phyloP scores from a whole-genome alignment of 1,284 basidiomycete species.

The Puccinia horiana region DNA sequence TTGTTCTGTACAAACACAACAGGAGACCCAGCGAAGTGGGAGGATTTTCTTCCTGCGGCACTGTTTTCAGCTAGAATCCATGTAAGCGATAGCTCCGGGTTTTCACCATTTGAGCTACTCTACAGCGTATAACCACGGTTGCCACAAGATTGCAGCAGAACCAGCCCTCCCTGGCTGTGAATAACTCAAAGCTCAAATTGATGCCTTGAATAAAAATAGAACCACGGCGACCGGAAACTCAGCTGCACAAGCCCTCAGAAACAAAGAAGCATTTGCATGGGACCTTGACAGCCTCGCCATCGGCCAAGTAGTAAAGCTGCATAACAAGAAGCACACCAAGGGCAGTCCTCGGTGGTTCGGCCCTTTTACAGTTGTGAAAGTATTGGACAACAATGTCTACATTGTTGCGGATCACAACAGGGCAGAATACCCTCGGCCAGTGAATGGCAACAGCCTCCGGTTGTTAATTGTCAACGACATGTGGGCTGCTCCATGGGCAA shows the following conservation, averaged over 20 bases:
- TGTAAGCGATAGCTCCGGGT: neutral
- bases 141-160: neutral
- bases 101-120: neutral
- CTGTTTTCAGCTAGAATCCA: neutral
- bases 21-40: neutral
- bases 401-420: neutral
- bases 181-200: neutral
- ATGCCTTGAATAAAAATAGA: neutral
- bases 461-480: neutral
- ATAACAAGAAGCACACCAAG: neutral
- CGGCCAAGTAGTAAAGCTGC: neutral
- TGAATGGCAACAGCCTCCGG: neutral
- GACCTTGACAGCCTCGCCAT: neutral
- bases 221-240: neutral
- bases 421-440: neutral
- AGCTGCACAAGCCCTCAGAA: neutral
- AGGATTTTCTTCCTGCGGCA: neutral
- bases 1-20: neutral
- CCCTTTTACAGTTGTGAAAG: neutral
- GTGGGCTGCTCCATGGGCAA: neutral
- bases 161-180: neutral
- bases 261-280: neutral
- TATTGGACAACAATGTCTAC: neutral
- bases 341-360: conserved; percentile 16
- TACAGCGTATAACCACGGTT: neutral